Evolutionary conservation across 2,329 filamentous ascomycete species (phyloP).

Genomic region (Meredithiella fracta): DNA sequence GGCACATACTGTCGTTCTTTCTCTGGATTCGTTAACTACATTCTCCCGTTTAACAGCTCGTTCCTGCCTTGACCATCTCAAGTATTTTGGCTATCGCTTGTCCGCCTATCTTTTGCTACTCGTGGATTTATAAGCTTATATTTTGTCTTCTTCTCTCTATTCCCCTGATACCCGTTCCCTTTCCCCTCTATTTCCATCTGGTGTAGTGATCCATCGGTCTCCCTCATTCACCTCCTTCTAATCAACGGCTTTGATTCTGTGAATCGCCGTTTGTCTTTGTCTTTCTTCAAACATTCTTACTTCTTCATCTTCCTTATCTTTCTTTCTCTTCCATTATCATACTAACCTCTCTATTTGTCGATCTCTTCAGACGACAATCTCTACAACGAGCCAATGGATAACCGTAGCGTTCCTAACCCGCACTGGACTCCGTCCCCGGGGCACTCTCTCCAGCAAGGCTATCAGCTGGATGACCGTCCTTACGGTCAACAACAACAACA

Average conservation of each 20-base stretch:
- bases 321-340: not conserved
- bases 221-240: not conserved
- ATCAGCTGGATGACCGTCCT: conserved; percentile 67
- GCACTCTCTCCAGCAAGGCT: conserved; percentile 54
- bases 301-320: not conserved
- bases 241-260: not conserved
- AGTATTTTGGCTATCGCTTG: not conserved
- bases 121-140: not conserved
- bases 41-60: not conserved
- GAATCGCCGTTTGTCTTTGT: not conserved
- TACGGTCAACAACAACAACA: conserved; percentile 37
- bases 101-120: not conserved
- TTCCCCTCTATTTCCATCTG: not conserved
- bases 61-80: not conserved
- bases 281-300: too few relatives aligned
- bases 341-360: conserved; percentile 3
- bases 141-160: not conserved
- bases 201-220: not conserved
- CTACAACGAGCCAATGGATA: conserved; percentile 44
- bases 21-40: not conserved
- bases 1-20: not conserved
- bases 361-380: conserved; percentile 37
- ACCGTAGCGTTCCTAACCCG: conserved; percentile 22
- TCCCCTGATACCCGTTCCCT: not conserved
- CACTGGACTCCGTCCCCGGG: conserved; percentile 61